phyloP scores from a whole-genome alignment of 1,284 basidiomycete species.

The Moesziomyces sp. region DNA sequence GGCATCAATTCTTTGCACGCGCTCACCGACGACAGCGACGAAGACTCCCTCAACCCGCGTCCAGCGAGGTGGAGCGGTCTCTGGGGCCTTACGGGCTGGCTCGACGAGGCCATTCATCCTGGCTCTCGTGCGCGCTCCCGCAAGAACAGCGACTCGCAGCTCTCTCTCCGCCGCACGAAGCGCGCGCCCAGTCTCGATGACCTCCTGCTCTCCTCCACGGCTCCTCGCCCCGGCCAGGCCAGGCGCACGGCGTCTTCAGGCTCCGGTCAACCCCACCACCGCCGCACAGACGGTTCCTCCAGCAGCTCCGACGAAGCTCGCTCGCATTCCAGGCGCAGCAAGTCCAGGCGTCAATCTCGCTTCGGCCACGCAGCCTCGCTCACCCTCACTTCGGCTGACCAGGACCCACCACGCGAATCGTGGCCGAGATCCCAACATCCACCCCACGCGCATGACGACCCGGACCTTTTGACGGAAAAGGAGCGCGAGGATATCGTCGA shows the following conservation, averaged over 20 bases:
- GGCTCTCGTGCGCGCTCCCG: conserved; percentile 16
- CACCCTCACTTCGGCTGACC: conserved; percentile 7
- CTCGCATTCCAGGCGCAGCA: conserved; percentile 3
- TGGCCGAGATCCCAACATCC: conserved; percentile 5
- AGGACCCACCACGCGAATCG: not conserved
- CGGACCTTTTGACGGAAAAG: conserved; percentile 44
- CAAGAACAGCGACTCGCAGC: conserved; percentile 33
- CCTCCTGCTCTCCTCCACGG: conserved; percentile 27
- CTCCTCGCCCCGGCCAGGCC: conserved; percentile 10
- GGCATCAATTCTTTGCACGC: conserved; percentile 14
- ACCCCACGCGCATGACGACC: conserved; percentile 24
- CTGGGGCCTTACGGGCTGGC: conserved; percentile 46
- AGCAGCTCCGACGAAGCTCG: conserved; percentile 29
- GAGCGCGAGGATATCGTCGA: conserved; percentile 48
- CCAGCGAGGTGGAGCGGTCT: conserved; percentile 36
- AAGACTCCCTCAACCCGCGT: conserved; percentile 12
- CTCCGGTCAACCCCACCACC: not conserved
- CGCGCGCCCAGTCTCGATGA: conserved; percentile 39
- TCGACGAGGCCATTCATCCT: conserved; percentile 45
- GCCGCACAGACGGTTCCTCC: conserved; percentile 3
- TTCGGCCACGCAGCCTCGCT: conserved; percentile 13
- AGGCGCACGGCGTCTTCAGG: conserved; percentile 25
- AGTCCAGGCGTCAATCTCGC: conserved; percentile 22
- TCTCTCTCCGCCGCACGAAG: conserved; percentile 11
- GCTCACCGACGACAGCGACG: conserved; percentile 33